A percentile compares a stretch with the other conserved stretches of the same genome.
Evolutionary conservation across 2,329 filamentous ascomycete species (phyloP).

Genomic region (Cladosporium sp.): DNA sequence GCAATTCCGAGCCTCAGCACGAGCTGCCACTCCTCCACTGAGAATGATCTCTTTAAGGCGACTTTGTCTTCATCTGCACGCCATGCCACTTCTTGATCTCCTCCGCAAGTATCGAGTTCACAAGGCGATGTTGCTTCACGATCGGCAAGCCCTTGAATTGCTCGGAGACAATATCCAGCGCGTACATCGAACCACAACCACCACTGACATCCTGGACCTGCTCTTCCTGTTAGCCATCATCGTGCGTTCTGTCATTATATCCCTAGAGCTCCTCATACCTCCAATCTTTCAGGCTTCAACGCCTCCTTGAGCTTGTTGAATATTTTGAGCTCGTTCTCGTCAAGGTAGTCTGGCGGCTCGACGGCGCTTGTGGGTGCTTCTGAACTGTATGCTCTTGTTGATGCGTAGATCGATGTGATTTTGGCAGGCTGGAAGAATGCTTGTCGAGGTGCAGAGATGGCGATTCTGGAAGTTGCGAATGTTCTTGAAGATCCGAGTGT

Average conservation of each 20-base stretch:
- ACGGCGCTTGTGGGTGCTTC: conserved; percentile 23
- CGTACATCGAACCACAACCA: conserved; percentile 86
- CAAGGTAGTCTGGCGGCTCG: conserved; percentile 51
- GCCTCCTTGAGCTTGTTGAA: conserved; percentile 50
- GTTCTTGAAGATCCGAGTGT: conserved; percentile 8
- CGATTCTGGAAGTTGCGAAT: conserved; percentile 1
- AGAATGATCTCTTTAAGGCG: conserved; percentile 27
- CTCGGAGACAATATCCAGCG: conserved; percentile 72
- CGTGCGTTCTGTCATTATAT: background rate
- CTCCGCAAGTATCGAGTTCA: conserved; percentile 73
- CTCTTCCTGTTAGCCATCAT: background rate
- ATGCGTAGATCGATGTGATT: background rate
- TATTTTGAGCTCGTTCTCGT: conserved; percentile 49
- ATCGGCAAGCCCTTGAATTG: conserved; percentile 70
- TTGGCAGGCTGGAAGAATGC: background rate
- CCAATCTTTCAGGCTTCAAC: conserved; percentile 47
- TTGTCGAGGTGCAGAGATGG: background rate
- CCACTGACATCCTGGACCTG: conserved; percentile 79
- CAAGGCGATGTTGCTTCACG: conserved; percentile 80
- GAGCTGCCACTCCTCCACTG: background rate
- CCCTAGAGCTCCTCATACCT: conserved; percentile 42
- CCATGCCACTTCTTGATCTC: conserved; percentile 82
- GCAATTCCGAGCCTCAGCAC: background rate
- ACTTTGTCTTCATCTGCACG: conserved; percentile 74
- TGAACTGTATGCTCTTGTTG: conserved; percentile 5